phyloP scores from a whole-genome alignment of 805 yeast species.

The Metschnikowia amazonensis region DNA sequence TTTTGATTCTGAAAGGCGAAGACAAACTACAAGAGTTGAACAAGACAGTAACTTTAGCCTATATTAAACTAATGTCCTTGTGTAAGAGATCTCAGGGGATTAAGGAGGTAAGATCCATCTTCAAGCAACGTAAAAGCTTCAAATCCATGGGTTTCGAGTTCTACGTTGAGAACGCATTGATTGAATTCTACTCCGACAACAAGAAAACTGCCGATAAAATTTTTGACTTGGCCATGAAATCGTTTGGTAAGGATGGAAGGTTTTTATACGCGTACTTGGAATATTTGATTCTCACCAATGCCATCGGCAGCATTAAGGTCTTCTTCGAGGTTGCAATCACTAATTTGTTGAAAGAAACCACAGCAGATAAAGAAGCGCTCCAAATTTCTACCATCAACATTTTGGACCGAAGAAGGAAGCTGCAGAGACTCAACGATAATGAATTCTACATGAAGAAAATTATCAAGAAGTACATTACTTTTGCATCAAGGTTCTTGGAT shows the following conservation, averaged over 20 bases:
- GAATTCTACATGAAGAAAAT: slow-evolving; percentile 29
- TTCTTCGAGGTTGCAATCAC: slow-evolving; percentile 75
- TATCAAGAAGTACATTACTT: slow-evolving; percentile 50
- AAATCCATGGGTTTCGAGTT: slow-evolving; percentile 66
- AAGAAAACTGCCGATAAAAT: slow-evolving; percentile 68
- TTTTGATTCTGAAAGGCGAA: slow-evolving; percentile 19
- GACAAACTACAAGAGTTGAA: slow-evolving; percentile 22
- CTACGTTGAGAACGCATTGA: slow-evolving; percentile 74
- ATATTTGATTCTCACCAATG: slow-evolving; percentile 64
- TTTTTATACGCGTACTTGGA: slow-evolving; percentile 68
- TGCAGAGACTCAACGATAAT: slow-evolving; percentile 19
- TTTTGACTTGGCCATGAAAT: slow-evolving; percentile 73
- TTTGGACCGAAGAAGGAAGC: slow-evolving; percentile 13
- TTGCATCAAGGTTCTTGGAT: slow-evolving; percentile 70
- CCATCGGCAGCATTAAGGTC: slow-evolving; percentile 72
- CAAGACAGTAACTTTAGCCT: slow-evolving; percentile 57
- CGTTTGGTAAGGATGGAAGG: slow-evolving; percentile 49
- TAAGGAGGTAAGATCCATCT: slow-evolving; percentile 68
- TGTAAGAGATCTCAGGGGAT: slow-evolving; percentile 65
- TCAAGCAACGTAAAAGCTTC: slow-evolving; percentile 59
- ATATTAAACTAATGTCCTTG: slow-evolving; percentile 66
- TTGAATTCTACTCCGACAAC: slow-evolving; percentile 71
- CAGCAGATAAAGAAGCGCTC: slow-evolving; percentile 18
- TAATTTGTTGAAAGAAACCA: slow-evolving; percentile 40
- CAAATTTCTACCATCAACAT: slow-evolving; percentile 15